Percentiles rank a stretch among this genome's conserved stretches.
Conservation (phyloP, 331 rosid genomes). For the Quercus lobata region DNA sequence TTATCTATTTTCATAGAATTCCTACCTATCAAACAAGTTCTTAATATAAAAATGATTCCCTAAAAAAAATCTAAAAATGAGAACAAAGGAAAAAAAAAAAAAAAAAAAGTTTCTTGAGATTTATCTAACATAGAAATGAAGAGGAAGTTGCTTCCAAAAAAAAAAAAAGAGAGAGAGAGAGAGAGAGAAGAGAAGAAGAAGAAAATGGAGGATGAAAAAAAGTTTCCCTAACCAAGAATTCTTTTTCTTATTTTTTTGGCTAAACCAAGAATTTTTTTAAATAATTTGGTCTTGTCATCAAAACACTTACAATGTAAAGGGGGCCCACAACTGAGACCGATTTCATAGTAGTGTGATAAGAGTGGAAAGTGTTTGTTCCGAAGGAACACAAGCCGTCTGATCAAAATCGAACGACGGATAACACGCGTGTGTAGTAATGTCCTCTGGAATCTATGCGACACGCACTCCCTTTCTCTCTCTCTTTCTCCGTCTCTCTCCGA, state of each 20-base stretch:
- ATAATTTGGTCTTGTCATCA: neutral
- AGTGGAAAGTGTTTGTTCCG: conserved; percentile 9
- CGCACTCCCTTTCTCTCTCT: conserved; percentile 37
- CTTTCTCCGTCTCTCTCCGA: conserved; percentile 16
- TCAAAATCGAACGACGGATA: conserved; percentile 26
- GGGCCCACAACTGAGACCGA: conserved; percentile 5
- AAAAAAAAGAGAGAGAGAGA: no score
- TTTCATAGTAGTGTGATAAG: conserved; percentile 16
- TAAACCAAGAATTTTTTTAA: conserved; percentile 37
- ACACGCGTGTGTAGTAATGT: conserved; percentile 38
- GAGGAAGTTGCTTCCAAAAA: no score
- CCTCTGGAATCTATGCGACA: conserved; percentile 38
- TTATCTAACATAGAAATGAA: no score
- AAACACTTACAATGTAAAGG: neutral
- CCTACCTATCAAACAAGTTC: rapidly evolving
- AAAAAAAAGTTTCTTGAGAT: no score
- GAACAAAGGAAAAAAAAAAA: no score
- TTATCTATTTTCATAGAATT: no score
- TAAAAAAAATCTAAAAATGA: no score
- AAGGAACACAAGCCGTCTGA: conserved; percentile 10
- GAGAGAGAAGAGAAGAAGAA: no score
- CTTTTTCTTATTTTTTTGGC: no score
- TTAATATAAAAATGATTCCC: no score
- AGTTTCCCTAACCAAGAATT: no score
- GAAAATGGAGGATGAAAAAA: no score